phyloP scores from a whole-genome alignment of 345 rosid species.

The Luvunga scandens region DNA sequence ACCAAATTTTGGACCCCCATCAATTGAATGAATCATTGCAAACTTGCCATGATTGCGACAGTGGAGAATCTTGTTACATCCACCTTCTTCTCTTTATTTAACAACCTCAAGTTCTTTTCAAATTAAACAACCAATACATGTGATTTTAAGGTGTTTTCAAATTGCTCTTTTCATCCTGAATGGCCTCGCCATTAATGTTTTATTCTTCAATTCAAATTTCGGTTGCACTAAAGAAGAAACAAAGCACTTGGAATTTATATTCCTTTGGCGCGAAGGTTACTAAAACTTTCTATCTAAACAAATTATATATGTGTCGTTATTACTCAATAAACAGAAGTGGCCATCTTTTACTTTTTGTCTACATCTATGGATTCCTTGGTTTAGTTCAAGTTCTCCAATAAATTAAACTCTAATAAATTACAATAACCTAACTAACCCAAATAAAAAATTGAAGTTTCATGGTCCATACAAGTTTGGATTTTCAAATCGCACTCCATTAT shows the following conservation, averaged over 20 bases:
- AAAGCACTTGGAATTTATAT: conserved; percentile 13
- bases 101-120: neutral
- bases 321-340: neutral
- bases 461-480: neutral
- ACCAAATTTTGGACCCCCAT: conserved; percentile 7
- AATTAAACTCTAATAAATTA: neutral
- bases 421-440: neutral
- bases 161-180: neutral
- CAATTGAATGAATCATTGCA: conserved; percentile 8
- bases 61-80: neutral
- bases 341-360: neutral
- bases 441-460: neutral
- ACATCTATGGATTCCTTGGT: neutral
- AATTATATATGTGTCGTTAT: neutral
- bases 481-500: neutral
- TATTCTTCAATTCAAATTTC: neutral
- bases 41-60: conserved; percentile 12
- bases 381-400: neutral
- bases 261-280: conserved; percentile 21
- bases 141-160: neutral
- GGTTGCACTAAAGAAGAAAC: neutral
- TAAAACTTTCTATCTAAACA: neutral
- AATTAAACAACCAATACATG: neutral
- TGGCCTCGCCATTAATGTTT: neutral
- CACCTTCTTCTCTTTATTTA: neutral